Conservation (phyloP, 192 early-diverging fungal species). For the Umbelopsis vinacea region DNA sequence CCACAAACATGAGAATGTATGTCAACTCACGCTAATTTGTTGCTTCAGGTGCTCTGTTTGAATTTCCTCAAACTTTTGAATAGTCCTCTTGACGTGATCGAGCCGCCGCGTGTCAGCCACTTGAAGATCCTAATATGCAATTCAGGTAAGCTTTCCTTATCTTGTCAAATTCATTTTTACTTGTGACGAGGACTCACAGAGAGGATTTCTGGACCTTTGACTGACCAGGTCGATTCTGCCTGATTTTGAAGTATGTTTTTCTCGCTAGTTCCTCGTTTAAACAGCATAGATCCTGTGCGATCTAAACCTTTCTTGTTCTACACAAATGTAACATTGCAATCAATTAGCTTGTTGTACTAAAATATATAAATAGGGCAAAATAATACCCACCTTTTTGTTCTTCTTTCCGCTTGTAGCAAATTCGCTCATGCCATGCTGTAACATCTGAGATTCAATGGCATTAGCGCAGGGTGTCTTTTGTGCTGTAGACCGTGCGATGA, state of each 20-base stretch:
- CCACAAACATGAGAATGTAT: too few species aligned
- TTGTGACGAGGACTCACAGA: not conserved
- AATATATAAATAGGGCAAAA: not conserved
- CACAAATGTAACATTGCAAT: not conserved
- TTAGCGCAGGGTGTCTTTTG: not conserved
- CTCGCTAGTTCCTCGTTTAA: conserved; percentile 7
- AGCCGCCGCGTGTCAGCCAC: conserved; percentile 12
- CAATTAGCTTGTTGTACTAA: too few species aligned
- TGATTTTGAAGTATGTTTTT: conserved; percentile 8
- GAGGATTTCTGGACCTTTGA: conserved; percentile 12
- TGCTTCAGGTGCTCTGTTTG: conserved; percentile 18
- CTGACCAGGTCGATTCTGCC: conserved; percentile 1
- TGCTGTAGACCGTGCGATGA: not conserved
- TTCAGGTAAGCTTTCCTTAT: not conserved
- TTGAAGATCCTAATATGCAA: not conserved
- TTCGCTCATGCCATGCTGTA: conserved; percentile 20
- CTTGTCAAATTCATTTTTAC: not conserved
- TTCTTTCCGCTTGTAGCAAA: conserved; percentile 12
- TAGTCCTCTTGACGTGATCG: not conserved
- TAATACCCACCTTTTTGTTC: conserved; percentile 15
- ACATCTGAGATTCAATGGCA: not conserved
- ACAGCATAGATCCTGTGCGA: conserved; percentile 1
- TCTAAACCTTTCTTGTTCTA: conserved; percentile 15
- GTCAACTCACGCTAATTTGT: conserved; percentile 7
- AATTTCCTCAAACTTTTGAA: conserved; percentile 27